These are phyloP conservation scores for Paraglomus occultum DNA, from an alignment of 192 early-diverging fungal species.

Conservation along the genomic window DNA sequence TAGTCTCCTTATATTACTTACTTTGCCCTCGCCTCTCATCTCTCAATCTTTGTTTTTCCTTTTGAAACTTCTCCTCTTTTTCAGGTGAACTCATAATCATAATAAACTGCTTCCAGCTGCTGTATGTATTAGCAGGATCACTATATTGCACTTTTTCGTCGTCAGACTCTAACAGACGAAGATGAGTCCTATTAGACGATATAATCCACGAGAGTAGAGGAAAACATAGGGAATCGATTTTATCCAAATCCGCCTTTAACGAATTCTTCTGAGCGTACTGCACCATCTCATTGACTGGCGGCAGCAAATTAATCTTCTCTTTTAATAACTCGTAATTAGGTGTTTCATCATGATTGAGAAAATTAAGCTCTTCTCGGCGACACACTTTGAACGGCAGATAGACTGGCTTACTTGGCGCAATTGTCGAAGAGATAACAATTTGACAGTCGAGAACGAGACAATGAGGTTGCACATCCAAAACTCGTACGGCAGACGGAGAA, in stretches of 20 bases:
- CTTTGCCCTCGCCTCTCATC: conserved; percentile 25
- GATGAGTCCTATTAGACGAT: conserved; percentile 41
- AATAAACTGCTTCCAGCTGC: conserved; percentile 32
- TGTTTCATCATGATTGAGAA: neutral
- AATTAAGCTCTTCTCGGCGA: conserved; percentile 26
- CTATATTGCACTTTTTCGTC: conserved; percentile 43
- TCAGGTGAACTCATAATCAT: conserved; percentile 50
- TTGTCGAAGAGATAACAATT: neutral
- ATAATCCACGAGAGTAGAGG: conserved; percentile 51
- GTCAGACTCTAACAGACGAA: conserved; percentile 39
- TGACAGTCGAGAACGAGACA: conserved; percentile 26
- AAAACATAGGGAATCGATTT: conserved; percentile 41
- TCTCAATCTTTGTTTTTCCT: conserved; percentile 28
- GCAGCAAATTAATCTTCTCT: conserved; percentile 4
- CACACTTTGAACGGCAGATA: conserved; percentile 26
- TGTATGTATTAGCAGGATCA: neutral
- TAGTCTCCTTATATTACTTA: neutral
- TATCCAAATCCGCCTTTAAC: conserved; percentile 35
- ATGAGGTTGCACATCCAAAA: conserved; percentile 20
- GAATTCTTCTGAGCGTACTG: conserved; percentile 24
- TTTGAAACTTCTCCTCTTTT: conserved; percentile 41
- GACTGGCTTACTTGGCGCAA: conserved; percentile 16
- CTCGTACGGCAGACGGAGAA: conserved; percentile 14
- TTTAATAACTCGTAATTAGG: conserved; percentile 30
- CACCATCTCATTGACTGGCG: conserved; percentile 24